A percentile compares a stretch with the other conserved stretches of the same genome.
Conservation (phyloP, 352 stramenopile species). For the Pythium guiyangense region DNA sequence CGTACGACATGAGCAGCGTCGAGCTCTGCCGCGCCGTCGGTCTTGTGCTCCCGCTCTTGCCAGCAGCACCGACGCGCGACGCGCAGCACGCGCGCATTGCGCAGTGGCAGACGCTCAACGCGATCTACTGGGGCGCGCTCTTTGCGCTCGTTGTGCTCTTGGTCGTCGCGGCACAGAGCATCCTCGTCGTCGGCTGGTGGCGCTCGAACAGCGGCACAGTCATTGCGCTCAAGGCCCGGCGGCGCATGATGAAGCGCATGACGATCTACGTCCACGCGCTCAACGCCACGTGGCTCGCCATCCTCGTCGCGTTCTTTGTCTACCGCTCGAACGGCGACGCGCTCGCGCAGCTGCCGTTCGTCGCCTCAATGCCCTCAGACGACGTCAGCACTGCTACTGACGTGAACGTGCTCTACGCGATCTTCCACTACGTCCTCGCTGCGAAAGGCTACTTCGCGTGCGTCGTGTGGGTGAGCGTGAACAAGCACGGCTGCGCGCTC, state of each 20-base stretch:
- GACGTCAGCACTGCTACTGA: not conserved
- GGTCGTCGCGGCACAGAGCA: conserved; percentile 49
- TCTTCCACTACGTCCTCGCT: conserved; percentile 57
- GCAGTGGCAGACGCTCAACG: conserved; percentile 58
- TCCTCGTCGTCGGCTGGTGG: conserved; percentile 69
- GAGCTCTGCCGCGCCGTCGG: conserved; percentile 49
- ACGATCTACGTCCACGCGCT: conserved; percentile 65
- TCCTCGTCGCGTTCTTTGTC: conserved; percentile 56
- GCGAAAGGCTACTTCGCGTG: conserved; percentile 61
- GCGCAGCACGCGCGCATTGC: conserved; percentile 23
- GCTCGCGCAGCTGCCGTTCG: conserved; percentile 27
- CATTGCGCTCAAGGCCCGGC: conserved; percentile 59
- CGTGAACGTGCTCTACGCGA: conserved; percentile 35
- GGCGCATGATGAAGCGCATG: conserved; percentile 75
- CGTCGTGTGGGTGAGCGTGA: conserved; percentile 62
- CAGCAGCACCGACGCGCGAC: conserved; percentile 16
- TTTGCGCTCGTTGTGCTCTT: conserved; percentile 54
- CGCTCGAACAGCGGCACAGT: conserved; percentile 73
- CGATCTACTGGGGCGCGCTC: conserved; percentile 55
- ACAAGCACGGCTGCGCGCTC: conserved; percentile 51
- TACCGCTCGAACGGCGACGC: conserved; percentile 43
- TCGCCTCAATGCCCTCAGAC: conserved; percentile 8
- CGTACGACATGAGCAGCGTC: conserved; percentile 33
- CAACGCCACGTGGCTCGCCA: conserved; percentile 56
- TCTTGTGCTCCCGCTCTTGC: conserved; percentile 44